Evolutionary conservation across 805 yeast genomes (phyloP).

Genomic region (Starmerella stigmatis): DNA sequence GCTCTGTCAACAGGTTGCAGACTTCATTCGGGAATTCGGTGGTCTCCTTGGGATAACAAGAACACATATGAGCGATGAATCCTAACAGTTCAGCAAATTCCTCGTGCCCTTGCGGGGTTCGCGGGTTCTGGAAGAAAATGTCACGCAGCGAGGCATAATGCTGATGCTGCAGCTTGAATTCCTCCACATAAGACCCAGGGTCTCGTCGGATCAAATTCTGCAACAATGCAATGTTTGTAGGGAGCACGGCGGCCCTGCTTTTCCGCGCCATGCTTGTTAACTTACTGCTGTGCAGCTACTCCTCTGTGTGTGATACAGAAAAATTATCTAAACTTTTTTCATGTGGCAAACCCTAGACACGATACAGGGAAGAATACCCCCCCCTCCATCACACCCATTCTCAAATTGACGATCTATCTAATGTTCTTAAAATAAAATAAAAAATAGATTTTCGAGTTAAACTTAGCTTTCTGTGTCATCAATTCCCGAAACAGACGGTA

Average conservation of each 20-base stretch:
- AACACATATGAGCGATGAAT: constrained; percentile 83
- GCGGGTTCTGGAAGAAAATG: constrained; percentile 66
- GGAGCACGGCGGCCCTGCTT: constrained; percentile 86
- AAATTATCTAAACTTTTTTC: constrained; percentile 7
- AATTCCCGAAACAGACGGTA: no score
- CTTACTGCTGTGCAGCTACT: background rate
- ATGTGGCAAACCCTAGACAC: background rate
- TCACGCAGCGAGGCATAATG: constrained; percentile 89
- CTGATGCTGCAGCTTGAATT: constrained; percentile 80
- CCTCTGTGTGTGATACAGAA: no score
- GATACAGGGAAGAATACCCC: no score
- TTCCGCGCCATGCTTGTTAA: constrained; percentile 58
- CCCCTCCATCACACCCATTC: no score
- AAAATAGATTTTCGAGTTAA: no score
- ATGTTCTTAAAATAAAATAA: background rate
- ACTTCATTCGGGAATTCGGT: constrained; percentile 73
- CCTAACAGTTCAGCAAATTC: constrained; percentile 78
- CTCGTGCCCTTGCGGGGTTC: constrained; percentile 46
- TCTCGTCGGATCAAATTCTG: constrained; percentile 91
- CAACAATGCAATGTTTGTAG: constrained; percentile 79
- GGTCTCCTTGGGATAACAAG: constrained; percentile 84
- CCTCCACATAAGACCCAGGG: constrained; percentile 89
- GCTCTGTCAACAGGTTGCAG: constrained; percentile 52
- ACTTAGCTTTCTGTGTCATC: no score
- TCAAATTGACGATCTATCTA: no score